phyloP scores from a whole-genome alignment of 2,329 filamentous ascomycete genomes.

The Metarhizium rileyi region DNA sequence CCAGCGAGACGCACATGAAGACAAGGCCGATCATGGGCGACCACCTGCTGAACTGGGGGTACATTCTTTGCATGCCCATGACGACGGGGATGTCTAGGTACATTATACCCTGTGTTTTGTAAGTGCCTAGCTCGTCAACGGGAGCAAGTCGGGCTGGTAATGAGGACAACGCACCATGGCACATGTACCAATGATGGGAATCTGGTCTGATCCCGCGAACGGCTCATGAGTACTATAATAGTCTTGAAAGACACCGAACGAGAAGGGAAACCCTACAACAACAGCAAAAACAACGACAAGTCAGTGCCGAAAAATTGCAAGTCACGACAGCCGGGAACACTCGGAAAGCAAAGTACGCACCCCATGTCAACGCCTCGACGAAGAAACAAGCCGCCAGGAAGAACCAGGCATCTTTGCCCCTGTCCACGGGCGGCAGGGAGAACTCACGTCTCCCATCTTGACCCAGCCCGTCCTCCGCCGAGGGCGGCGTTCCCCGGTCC shows the following conservation, averaged over 20 bases:
- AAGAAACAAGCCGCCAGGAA: conserved; percentile 23
- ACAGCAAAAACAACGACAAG: no score
- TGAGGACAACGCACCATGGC: conserved; percentile 34
- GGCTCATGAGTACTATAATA: conserved; percentile 53
- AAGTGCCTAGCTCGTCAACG: neutral
- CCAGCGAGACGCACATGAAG: conserved; percentile 42
- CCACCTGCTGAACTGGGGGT: conserved; percentile 30
- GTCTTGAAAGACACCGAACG: conserved; percentile 62
- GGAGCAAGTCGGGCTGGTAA: no score
- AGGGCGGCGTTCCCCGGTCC: neutral
- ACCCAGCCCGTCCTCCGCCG: neutral
- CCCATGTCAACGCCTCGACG: conserved; percentile 25
- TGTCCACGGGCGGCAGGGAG: conserved; percentile 20
- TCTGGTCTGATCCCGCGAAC: conserved; percentile 43
- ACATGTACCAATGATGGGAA: conserved; percentile 56
- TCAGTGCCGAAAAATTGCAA: neutral
- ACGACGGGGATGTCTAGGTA: conserved; percentile 43
- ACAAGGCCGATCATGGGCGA: conserved; percentile 35
- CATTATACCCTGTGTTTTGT: conserved; percentile 36
- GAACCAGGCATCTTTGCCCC: conserved; percentile 24
- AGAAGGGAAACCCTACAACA: conserved; percentile 51
- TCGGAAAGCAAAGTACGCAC: conserved; percentile 6
- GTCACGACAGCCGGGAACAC: no score
- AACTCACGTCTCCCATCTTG: conserved; percentile 8
- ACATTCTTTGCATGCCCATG: conserved; percentile 35